Conservation (phyloP, 306 rosid genomes). For the Cotoneaster glaucophyllus region DNA sequence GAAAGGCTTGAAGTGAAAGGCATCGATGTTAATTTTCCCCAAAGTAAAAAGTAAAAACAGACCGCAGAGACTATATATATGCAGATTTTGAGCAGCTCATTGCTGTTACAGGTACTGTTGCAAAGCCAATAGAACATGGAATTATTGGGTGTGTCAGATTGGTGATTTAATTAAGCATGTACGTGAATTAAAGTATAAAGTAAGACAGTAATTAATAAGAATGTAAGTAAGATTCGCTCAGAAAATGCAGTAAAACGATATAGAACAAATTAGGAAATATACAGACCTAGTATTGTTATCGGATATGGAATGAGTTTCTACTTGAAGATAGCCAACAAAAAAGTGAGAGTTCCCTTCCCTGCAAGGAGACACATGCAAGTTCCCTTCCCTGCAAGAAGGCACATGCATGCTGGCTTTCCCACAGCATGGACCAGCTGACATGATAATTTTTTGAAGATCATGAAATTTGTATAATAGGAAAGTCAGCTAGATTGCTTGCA, state of each 20-base stretch:
- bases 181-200: background rate
- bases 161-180: background rate
- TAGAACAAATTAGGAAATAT: no score
- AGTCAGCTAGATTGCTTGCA: background rate
- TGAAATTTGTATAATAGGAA: background rate
- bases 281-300: no score
- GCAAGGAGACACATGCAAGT: background rate
- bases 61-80: conserved; percentile 10
- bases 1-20: conserved; percentile 33
- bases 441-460: background rate
- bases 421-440: background rate
- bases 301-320: background rate
- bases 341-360: background rate
- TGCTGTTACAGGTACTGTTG: background rate
- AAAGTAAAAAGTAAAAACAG: conserved; percentile 17
- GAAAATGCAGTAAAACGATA: background rate
- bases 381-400: background rate
- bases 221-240: background rate
- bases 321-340: background rate
- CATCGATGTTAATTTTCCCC: conserved; percentile 46
- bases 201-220: background rate
- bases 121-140: background rate
- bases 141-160: background rate
- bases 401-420: background rate
- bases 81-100: background rate